phyloP scores from a whole-genome alignment of 2,329 filamentous ascomycete genomes.

The Cladosporium cucumerinum region DNA sequence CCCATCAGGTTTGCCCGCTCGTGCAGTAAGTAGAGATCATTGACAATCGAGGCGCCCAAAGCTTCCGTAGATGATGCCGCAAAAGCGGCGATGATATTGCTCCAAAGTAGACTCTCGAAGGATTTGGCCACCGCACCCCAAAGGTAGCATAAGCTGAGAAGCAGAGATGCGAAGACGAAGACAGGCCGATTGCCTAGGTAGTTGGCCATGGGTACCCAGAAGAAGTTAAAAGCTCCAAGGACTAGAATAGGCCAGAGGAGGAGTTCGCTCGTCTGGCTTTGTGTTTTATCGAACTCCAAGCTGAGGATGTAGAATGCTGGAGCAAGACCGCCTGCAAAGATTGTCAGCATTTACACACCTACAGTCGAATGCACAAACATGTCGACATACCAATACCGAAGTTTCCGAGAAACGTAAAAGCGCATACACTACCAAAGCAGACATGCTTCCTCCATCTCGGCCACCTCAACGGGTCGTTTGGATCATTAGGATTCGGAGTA shows the following conservation, averaged over 20 bases:
- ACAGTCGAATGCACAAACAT: neutral
- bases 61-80: constrained; percentile 47
- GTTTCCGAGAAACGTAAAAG: constrained; percentile 48
- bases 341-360: neutral
- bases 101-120: constrained; percentile 45
- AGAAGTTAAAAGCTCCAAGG: constrained; percentile 51
- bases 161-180: constrained; percentile 43
- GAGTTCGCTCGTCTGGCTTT: constrained; percentile 43
- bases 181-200: constrained; percentile 48
- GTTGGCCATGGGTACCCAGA: constrained; percentile 50
- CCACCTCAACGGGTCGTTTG: constrained; percentile 51
- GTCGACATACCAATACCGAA: constrained; percentile 38
- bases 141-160: constrained; percentile 47
- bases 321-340: constrained; percentile 36
- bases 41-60: constrained; percentile 41
- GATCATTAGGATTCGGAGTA: constrained; percentile 44
- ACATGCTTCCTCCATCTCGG: constrained; percentile 47
- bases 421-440: constrained; percentile 44
- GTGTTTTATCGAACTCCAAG: constrained; percentile 46
- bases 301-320: constrained; percentile 44
- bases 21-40: constrained; percentile 34
- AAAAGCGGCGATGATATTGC: constrained; percentile 45
- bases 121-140: constrained; percentile 45
- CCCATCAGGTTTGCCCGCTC: constrained; percentile 38
- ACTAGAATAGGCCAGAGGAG: constrained; percentile 45